These are phyloP conservation scores for Calonectria pauciramosa DNA, from an alignment of 2,329 filamentous ascomycete species.

Conservation along the genomic window DNA sequence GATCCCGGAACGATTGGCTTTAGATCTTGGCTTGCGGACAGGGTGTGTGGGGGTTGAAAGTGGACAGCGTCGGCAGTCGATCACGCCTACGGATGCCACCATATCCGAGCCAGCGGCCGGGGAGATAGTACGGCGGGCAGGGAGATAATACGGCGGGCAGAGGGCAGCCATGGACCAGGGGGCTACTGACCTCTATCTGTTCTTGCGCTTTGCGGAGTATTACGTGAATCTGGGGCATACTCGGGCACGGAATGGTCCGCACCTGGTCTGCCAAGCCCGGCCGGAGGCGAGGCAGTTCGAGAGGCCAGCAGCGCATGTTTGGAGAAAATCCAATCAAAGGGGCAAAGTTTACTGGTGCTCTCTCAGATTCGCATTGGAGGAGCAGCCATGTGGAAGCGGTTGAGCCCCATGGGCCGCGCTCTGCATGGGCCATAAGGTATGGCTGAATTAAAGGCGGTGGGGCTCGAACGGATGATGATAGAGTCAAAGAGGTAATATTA, in stretches of 20 bases:
- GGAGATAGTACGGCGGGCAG: neutral
- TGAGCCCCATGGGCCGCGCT: neutral
- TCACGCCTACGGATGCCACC: neutral
- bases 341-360: neutral
- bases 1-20: neutral
- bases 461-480: neutral
- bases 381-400: neutral
- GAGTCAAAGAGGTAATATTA: neutral
- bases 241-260: neutral
- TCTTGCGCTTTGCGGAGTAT: neutral
- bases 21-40: neutral
- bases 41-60: neutral
- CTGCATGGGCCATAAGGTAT: neutral
- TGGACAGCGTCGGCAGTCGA: neutral
- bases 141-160: neutral
- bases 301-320: neutral
- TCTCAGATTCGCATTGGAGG: neutral
- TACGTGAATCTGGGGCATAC: neutral
- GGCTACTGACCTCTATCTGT: neutral
- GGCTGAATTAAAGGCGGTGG: conserved; percentile 12
- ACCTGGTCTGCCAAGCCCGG: neutral
- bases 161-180: neutral
- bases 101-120: neutral
- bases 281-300: neutral
- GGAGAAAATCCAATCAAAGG: neutral